phyloP scores from a whole-genome alignment of 495 filamentous ascomycete genomes.

The Trichoderma reesei region DNA sequence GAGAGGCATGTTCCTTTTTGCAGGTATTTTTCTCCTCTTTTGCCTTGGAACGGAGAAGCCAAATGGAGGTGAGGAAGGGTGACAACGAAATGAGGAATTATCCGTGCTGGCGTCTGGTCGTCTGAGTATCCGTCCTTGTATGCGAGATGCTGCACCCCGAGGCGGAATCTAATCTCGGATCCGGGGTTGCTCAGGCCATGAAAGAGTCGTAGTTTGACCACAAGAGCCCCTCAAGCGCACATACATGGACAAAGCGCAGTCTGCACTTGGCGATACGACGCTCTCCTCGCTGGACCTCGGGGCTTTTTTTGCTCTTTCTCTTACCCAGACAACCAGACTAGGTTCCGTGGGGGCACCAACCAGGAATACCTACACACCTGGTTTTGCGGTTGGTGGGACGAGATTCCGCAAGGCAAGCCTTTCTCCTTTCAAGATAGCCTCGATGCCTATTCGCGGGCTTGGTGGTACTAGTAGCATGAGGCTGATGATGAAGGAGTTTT shows the following conservation, averaged over 20 bases:
- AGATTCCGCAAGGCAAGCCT: background rate
- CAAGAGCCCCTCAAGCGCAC: no score
- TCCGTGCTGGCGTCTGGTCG: background rate
- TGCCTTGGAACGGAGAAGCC: no score
- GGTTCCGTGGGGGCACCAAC: conserved; percentile 1
- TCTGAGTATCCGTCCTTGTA: background rate
- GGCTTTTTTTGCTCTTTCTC: background rate
- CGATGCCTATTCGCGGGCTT: no score
- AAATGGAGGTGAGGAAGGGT: no score
- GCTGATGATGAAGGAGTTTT: no score
- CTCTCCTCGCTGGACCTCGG: background rate
- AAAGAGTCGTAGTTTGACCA: background rate
- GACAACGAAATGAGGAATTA: no score
- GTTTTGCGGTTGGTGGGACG: background rate
- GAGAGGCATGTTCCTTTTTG: conserved; percentile 45
- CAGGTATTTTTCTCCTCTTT: no score
- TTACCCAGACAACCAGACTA: background rate
- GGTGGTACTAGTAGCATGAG: no score
- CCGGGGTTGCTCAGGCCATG: background rate
- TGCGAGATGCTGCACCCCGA: background rate
- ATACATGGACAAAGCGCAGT: no score
- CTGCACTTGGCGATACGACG: background rate
- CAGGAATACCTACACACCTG: background rate
- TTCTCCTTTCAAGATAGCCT: background rate
- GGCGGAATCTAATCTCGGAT: conserved; percentile 1